phyloP scores from a whole-genome alignment of 2,329 filamentous ascomycete genomes.

The Xylariaceae sp. region DNA sequence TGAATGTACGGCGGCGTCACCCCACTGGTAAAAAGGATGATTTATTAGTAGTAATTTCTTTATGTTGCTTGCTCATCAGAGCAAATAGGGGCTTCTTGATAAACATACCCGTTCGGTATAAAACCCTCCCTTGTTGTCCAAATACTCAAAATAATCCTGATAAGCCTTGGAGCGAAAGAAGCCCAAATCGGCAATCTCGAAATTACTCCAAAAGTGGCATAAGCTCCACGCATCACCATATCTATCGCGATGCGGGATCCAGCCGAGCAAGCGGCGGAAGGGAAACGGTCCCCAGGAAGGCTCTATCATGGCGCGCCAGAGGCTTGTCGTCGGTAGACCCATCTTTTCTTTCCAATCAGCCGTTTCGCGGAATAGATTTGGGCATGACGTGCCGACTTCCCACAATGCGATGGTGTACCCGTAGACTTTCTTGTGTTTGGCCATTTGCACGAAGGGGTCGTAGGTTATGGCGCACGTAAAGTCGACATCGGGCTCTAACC shows the following conservation, averaged over 20 bases:
- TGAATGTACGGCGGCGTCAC: slow-evolving; percentile 42
- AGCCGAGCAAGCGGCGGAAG: slow-evolving; percentile 35
- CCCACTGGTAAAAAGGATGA: slow-evolving; percentile 31
- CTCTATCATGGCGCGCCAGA: slow-evolving; percentile 40
- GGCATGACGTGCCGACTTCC: slow-evolving; percentile 41
- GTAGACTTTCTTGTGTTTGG: slow-evolving; percentile 40
- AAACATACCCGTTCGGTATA: slow-evolving; percentile 39
- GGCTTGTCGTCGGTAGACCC: slow-evolving; percentile 31
- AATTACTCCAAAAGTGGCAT: slow-evolving; percentile 48
- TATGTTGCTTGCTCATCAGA: neutral
- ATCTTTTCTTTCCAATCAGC: slow-evolving; percentile 39
- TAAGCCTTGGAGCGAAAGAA: slow-evolving; percentile 40
- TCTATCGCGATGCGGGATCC: slow-evolving; percentile 35
- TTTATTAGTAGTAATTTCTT: slow-evolving; percentile 2
- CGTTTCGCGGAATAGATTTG: slow-evolving; percentile 39
- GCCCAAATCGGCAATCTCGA: slow-evolving; percentile 44
- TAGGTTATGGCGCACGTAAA: slow-evolving; percentile 45
- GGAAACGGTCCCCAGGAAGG: slow-evolving; percentile 41
- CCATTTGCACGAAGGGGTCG: slow-evolving; percentile 45
- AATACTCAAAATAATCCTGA: slow-evolving; percentile 38
- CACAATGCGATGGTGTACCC: slow-evolving; percentile 42
- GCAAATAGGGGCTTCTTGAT: neutral
- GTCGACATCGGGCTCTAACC: slow-evolving; percentile 42
- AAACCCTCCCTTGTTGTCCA: slow-evolving; percentile 41
- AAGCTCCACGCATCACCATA: slow-evolving; percentile 41